These are phyloP conservation scores for Paecilomyces fulvus DNA, from an alignment of 2,329 filamentous ascomycete genomes.

Conservation along the genomic window DNA sequence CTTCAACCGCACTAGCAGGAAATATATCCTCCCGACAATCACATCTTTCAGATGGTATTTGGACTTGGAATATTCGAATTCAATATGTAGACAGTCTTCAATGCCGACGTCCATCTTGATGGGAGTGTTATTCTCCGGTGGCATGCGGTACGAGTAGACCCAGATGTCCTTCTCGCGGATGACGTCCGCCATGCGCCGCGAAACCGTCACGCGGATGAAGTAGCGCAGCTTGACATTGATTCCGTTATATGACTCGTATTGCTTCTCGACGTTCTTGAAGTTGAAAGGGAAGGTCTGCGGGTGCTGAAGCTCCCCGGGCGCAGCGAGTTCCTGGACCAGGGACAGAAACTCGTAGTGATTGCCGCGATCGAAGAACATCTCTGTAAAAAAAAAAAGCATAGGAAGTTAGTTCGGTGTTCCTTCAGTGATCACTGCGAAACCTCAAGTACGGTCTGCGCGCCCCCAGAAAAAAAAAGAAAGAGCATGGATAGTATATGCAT, in stretches of 20 bases:
- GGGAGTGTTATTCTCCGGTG: slow-evolving; percentile 92
- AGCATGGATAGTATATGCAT: slow-evolving; percentile 13
- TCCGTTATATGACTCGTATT: slow-evolving; percentile 98
- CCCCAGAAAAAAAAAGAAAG: neutral
- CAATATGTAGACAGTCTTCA: slow-evolving; percentile 97
- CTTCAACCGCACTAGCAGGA: slow-evolving; percentile 91
- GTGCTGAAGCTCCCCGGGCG: slow-evolving; percentile 94
- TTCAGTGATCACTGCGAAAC: neutral
- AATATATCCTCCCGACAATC: slow-evolving; percentile 97
- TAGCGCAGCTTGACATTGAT: slow-evolving; percentile 99
- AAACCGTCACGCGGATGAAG: slow-evolving; percentile 95
- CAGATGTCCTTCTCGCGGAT: slow-evolving; percentile 98
- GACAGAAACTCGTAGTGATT: slow-evolving; percentile 99
- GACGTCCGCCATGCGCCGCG: slow-evolving; percentile 92
- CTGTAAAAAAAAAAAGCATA: slow-evolving; percentile 42
- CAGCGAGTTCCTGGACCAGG: slow-evolving; percentile 90
- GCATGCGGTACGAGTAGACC: slow-evolving; percentile 98
- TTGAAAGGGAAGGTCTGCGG: slow-evolving; percentile 99
- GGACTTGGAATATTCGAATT: slow-evolving; percentile 98
- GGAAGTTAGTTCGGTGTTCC: neutral
- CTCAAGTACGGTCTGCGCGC: slow-evolving; percentile 1
- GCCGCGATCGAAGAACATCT: slow-evolving; percentile 99
- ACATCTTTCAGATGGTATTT: slow-evolving; percentile 99
- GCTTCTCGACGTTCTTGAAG: slow-evolving; percentile 99
- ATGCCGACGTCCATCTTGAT: slow-evolving; percentile 99